These are phyloP conservation scores for Chytriomyces hyalinus DNA, from an alignment of 192 early-diverging fungal species.

Conservation along the genomic window DNA sequence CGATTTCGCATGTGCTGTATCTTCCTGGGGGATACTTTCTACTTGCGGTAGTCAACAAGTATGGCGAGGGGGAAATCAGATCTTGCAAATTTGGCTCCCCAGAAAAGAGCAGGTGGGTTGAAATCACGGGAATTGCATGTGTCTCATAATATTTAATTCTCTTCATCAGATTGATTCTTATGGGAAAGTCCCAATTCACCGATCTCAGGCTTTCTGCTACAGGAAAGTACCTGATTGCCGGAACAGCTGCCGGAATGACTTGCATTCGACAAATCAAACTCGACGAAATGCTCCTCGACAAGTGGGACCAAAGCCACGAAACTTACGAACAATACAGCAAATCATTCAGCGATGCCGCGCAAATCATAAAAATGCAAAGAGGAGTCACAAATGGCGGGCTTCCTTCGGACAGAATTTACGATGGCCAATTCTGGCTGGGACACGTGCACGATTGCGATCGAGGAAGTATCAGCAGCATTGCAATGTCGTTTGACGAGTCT, in stretches of 20 bases:
- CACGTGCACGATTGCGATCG: slow-evolving; percentile 54
- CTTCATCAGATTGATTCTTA: slow-evolving; percentile 44
- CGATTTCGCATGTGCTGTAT: slow-evolving; percentile 46
- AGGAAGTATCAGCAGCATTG: slow-evolving; percentile 48
- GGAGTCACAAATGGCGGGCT: slow-evolving; percentile 24
- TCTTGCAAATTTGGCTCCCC: slow-evolving; percentile 51
- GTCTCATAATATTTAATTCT: neutral
- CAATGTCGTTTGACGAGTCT: slow-evolving; percentile 59
- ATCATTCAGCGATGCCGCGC: slow-evolving; percentile 32
- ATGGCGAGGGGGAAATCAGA: slow-evolving; percentile 57
- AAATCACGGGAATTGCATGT: slow-evolving; percentile 11
- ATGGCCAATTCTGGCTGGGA: slow-evolving; percentile 61
- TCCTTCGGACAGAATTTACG: slow-evolving; percentile 13
- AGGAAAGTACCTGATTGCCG: slow-evolving; percentile 53
- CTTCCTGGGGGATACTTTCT: slow-evolving; percentile 63
- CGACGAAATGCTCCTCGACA: slow-evolving; percentile 49
- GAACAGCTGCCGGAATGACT: slow-evolving; percentile 49
- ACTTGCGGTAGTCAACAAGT: slow-evolving; percentile 52
- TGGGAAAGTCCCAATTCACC: slow-evolving; percentile 42
- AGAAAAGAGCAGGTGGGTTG: slow-evolving; percentile 51
- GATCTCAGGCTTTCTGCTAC: slow-evolving; percentile 47
- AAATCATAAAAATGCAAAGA: slow-evolving; percentile 16
- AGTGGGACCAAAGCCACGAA: slow-evolving; percentile 54
- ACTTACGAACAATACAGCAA: slow-evolving; percentile 48
- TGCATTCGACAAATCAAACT: slow-evolving; percentile 52